Percentiles rank a stretch among this genome's conserved stretches.
These are phyloP conservation scores for Scutellaria barbata DNA, from an alignment of 257 asterid genomes.

Conservation along the genomic window DNA sequence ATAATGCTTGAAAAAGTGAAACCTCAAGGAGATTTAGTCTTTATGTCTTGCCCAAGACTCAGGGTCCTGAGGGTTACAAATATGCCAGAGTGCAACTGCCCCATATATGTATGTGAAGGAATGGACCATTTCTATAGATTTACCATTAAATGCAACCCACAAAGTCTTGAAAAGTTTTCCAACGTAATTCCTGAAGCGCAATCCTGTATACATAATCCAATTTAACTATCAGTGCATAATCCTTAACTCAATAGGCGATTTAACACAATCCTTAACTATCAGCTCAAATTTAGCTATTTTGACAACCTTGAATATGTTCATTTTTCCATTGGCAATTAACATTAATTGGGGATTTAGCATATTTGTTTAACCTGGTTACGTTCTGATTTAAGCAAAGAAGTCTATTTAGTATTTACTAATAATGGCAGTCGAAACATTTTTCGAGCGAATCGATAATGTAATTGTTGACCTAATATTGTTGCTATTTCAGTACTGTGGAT, in stretches of 20 bases:
- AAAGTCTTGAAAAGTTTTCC: background rate
- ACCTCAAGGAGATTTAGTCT: background rate
- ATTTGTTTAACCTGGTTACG: constrained; percentile 14
- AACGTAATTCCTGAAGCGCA: constrained; percentile 1
- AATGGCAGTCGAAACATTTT: constrained; percentile 4
- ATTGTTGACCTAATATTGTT: constrained; percentile 14
- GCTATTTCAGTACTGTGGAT: constrained; percentile 2
- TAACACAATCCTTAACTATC: no score
- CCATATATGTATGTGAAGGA: background rate
- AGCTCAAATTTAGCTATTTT: no score
- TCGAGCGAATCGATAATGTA: background rate
- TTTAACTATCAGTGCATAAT: background rate
- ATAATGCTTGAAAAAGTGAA: background rate
- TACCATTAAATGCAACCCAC: background rate
- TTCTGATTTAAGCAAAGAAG: constrained; percentile 8
- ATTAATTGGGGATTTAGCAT: background rate
- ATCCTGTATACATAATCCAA: background rate
- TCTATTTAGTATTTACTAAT: background rate
- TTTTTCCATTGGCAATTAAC: background rate
- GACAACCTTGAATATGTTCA: no score
- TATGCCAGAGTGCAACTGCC: constrained; percentile 5
- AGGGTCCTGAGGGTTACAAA: background rate
- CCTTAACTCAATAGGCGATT: background rate
- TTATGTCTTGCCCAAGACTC: constrained; percentile 9
- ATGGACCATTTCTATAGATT: background rate